Base-by-base conservation (phyloP, 352 stramenopile species). In the Phytophthora palmivora region DNA sequence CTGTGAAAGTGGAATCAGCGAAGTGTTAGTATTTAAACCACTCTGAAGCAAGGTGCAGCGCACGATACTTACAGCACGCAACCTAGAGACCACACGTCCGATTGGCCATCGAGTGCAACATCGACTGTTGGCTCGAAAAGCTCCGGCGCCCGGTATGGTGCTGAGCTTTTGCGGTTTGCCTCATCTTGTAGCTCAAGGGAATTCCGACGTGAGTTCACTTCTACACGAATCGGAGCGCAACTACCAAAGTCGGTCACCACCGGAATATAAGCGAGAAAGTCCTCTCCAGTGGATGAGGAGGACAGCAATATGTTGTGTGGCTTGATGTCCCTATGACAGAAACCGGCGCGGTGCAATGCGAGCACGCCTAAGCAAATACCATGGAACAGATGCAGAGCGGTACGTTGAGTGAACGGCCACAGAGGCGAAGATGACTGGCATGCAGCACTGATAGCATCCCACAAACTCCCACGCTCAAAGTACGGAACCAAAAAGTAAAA, bases 191-290 rank as follows among this genome's bases (percentile, higher is more conserved):
- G 37, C 45, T 94, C 80, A 14, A 94, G 67, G 22, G 86, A 92
- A 62, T 88, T 90, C 21, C 77, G 70, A 16, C 82, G 78, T 19
- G 82, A 89, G 9, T 70, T 76, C 16, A 93, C 78, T 66, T 92
- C 80, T 10, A 88, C 80, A 21, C 74, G 77, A 28, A 94, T 81
- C 10, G 83, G 79, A 24, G 82, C 74, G 51, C 83, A 93, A 57
- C 83, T 94, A 28, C 88, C 87, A 68, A 96, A 94, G 71, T 95
- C 86, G 42, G 86, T 96, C 34, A 96, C 71, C 14, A 96, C 77
- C 2, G 89, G 86, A 41, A 91, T 88, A 30, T 84, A 91, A 11
- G 84, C 71, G n/a, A 93, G 63, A 6, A 84, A 84, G 46, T 91
- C 80, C 44, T 88, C 81, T 41, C 75, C 81, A 54, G 63, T 74